phyloP scores from a whole-genome alignment of 192 early-diverging fungal genomes.

The Gamsiella multidivaricata region DNA sequence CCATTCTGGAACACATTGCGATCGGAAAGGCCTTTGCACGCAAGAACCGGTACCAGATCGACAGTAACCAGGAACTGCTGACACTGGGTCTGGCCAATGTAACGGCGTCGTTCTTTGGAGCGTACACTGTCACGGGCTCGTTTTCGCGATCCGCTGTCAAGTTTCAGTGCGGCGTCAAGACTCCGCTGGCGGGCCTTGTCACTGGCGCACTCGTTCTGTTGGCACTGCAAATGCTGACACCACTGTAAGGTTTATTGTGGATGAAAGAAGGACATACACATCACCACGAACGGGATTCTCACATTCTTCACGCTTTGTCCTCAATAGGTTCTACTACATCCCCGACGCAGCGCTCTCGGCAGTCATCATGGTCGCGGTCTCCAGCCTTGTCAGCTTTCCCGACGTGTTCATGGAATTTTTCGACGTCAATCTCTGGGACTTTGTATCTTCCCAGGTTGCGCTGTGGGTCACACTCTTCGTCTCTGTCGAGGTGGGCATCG shows the following conservation, averaged over 20 bases:
- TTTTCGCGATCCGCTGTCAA: conserved; percentile 93
- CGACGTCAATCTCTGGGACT: conserved; percentile 28
- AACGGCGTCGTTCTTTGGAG: conserved; percentile 84
- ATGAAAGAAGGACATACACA: background rate
- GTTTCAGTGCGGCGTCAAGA: conserved; percentile 82
- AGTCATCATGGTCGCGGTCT: conserved; percentile 25
- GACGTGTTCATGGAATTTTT: conserved; percentile 15
- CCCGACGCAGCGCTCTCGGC: conserved; percentile 74
- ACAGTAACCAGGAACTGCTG: conserved; percentile 86
- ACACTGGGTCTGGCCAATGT: conserved; percentile 90
- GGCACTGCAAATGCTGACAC: conserved; percentile 80
- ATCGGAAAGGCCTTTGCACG: conserved; percentile 88
- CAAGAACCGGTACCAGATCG: conserved; percentile 80
- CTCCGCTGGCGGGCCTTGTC: conserved; percentile 79
- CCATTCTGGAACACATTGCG: conserved; percentile 90
- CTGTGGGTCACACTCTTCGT: conserved; percentile 69
- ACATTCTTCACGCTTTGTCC: background rate
- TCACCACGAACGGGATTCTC: background rate
- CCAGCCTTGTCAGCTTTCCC: conserved; percentile 17
- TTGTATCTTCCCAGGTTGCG: conserved; percentile 18
- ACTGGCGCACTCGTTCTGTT: conserved; percentile 83
- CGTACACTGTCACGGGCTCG: conserved; percentile 88
- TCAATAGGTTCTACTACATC: conserved; percentile 78
- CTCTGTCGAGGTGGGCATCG: conserved; percentile 74
- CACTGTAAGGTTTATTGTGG: conserved; percentile 36